Conservation (phyloP, 2,329 filamentous ascomycete genomes). For the Colletotrichum eremochloae region DNA sequence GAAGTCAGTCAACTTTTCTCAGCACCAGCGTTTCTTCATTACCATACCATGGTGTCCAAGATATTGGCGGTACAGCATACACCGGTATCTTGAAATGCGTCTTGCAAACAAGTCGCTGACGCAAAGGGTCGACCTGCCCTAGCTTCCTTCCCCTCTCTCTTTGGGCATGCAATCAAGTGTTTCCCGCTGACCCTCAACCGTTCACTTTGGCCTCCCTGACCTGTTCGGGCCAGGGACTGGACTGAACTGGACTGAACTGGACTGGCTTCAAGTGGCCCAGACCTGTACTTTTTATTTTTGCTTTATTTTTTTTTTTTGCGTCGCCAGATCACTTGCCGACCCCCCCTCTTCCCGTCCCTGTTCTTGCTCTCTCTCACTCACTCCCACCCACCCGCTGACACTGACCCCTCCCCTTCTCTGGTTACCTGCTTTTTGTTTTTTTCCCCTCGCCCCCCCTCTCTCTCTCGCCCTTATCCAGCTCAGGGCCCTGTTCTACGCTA, state of each 20-base stretch:
- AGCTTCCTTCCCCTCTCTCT: not conserved
- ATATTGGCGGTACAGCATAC: not conserved
- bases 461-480: conserved; percentile 8
- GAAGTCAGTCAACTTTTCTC: not conserved
- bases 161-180: not conserved
- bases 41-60: not conserved
- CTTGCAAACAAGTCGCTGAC: conserved; percentile 20
- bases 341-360: conserved; percentile 6
- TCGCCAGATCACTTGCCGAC: conserved; percentile 24
- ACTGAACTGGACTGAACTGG: conserved; percentile 9
- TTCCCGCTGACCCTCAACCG: conserved; percentile 23
- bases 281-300: not conserved
- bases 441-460: not conserved
- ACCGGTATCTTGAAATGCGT: conserved; percentile 1
- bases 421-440: conserved; percentile 20
- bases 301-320: not conserved
- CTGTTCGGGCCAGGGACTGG: conserved; percentile 15
- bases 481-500: not conserved
- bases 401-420: conserved; percentile 28
- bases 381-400: conserved; percentile 10
- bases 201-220: conserved; percentile 10
- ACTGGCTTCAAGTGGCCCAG: conserved; percentile 36
- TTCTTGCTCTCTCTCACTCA: conserved; percentile 4
- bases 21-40: not conserved
- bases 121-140: conserved; percentile 4